These are phyloP conservation scores for Cercophora samala DNA, from an alignment of 495 filamentous ascomycete species.

Conservation along the genomic window DNA sequence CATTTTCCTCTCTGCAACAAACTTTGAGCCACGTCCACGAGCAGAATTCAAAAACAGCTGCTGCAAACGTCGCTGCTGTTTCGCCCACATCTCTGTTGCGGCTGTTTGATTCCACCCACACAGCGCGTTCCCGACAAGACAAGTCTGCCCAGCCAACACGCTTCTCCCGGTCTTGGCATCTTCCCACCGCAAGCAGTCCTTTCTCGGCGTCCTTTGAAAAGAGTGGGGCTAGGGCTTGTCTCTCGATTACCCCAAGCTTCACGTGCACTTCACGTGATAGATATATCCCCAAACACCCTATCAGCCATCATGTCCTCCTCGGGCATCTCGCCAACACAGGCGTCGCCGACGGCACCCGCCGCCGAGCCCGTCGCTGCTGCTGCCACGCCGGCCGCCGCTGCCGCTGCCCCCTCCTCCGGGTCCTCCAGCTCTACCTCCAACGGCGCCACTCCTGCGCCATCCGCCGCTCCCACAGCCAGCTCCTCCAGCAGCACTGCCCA, in stretches of 20 bases:
- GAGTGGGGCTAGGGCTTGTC: conserved; percentile 24
- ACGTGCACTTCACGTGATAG: background rate
- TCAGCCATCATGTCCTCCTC: conserved; percentile 22
- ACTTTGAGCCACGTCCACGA: background rate
- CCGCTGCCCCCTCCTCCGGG: conserved; percentile 19
- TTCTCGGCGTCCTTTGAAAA: conserved; percentile 24
- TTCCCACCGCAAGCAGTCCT: conserved; percentile 15
- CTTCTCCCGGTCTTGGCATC: conserved; percentile 1
- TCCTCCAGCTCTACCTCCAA: conserved; percentile 38
- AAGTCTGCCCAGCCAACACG: background rate
- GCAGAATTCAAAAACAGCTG: background rate
- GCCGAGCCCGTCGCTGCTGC: conserved; percentile 14
- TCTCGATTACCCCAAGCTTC: conserved; percentile 4
- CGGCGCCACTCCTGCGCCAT: conserved; percentile 44
- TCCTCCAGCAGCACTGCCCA: conserved; percentile 35
- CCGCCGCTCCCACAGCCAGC: conserved; percentile 38
- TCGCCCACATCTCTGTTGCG: background rate
- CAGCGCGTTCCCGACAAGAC: background rate
- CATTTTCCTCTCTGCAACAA: conserved; percentile 33
- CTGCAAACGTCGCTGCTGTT: background rate
- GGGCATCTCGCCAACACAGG: conserved; percentile 7
- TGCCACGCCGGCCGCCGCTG: conserved; percentile 14
- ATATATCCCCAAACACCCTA: background rate
- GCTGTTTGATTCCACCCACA: background rate
- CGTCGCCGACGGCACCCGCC: conserved; percentile 14